phyloP scores from a whole-genome alignment of 306 rosid species.

The Begonia peltatifolia region DNA sequence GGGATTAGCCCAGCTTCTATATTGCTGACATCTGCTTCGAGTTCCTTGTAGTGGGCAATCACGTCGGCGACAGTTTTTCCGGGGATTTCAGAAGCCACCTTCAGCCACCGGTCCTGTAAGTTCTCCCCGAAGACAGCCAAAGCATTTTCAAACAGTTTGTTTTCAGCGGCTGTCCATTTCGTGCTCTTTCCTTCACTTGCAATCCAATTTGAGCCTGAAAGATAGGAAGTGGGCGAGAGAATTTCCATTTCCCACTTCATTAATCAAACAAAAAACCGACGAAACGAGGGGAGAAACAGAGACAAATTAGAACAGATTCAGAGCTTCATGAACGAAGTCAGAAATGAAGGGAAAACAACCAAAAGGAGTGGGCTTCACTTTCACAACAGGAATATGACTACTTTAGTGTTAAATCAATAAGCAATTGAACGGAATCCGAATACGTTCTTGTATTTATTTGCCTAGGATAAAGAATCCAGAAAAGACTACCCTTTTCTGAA shows the following conservation, averaged over 20 bases:
- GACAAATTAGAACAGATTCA: conserved; percentile 1
- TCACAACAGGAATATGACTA: conserved; percentile 19
- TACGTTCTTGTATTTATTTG: conserved; percentile 32
- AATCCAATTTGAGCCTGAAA: conserved; percentile 31
- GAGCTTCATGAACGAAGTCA: too few relatives aligned
- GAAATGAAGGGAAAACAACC: conserved; percentile 7
- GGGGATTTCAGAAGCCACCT: conserved; percentile 56
- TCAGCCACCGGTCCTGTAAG: conserved; percentile 56
- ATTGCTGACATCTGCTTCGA: conserved; percentile 46
- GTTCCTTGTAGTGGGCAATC: conserved; percentile 40
- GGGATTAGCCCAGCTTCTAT: conserved; percentile 66
- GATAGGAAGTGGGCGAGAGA: conserved; percentile 37
- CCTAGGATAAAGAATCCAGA: conserved; percentile 39
- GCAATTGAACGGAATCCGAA: conserved; percentile 77
- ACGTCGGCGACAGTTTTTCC: conserved; percentile 57
- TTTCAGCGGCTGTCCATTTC: conserved; percentile 65
- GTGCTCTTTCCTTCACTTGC: conserved; percentile 24
- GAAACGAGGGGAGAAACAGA: conserved; percentile 12
- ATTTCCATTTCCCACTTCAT: conserved; percentile 59
- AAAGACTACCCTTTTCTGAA: conserved; percentile 2
- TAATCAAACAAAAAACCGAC: not conserved
- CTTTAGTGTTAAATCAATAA: conserved; percentile 34
- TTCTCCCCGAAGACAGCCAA: conserved; percentile 59
- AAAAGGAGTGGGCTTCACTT: conserved; percentile 35
- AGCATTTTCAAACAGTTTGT: conserved; percentile 71